Base-by-base conservation (phyloP, 176 grass and related monocot species). In the Melocanna baccifera region DNA sequence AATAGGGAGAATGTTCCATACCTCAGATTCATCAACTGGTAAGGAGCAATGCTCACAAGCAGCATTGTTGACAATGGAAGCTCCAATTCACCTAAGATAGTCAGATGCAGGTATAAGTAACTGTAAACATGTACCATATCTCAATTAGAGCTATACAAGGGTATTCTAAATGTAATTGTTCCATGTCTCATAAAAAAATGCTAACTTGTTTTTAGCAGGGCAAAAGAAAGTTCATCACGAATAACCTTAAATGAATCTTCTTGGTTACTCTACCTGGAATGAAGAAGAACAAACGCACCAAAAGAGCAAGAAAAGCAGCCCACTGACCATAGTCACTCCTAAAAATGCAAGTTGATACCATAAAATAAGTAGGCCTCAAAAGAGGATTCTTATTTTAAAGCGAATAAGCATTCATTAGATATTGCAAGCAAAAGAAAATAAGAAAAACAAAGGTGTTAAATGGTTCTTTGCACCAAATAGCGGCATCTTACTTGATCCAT, bases 281-380 rank as follows among this genome's bases (percentile, higher is more conserved):
- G 70, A 78, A 84, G 81, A 94, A 96, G 88, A 99, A 96, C 26
- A 99, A 76, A 61, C 91, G 91, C 68, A 96, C 76, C 83, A 92
- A 80, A 32, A 99, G 93, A 57, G 93, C 89, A 71, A 99, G 75
- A 85, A 99, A 96, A 87, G 89, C 88, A 85, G 93, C 88, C 96
- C 96, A 99, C 67, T 88, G 85, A 29, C 96, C 96, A 86, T 92
- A 99, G 12, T 99, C 93, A 71, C 96, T 83, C 91, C 96, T 99
- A 77, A 41, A 9, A 72, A 83, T 11, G n/a, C 12, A 71, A 74
- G 65, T 79, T 82, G 52, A 73, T 53, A 70, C 47, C 82, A 26
- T 15, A 66, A 40, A 52, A 69, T 59, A 76, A 86, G 47, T 70
- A 86, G 2, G 34, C 12, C 12, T 39, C 41, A 57, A 45, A 16